A percentile compares a stretch with the other conserved stretches of the same genome.
These are phyloP conservation scores for Diaporthe caulivora DNA, from an alignment of 2,329 filamentous ascomycete species.

Conservation along the genomic window DNA sequence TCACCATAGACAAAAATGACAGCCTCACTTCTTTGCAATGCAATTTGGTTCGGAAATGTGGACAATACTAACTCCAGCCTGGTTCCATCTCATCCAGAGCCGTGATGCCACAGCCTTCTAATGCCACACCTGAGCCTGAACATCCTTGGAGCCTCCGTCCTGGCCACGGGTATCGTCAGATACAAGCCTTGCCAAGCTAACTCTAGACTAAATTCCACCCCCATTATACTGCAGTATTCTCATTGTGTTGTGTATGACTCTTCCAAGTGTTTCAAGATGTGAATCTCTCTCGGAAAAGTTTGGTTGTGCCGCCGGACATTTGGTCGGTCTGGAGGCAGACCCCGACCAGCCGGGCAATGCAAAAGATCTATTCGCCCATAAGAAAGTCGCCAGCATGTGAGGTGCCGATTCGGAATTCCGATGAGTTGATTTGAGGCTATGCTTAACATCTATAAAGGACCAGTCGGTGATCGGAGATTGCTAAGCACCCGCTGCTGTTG, in stretches of 20 bases:
- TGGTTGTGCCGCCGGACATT: background rate
- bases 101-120: too few relatives aligned
- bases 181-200: too few relatives aligned
- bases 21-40: background rate
- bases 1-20: background rate
- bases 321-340: background rate
- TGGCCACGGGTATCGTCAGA: too few relatives aligned
- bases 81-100: too few relatives aligned
- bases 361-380: background rate
- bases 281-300: background rate
- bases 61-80: too few relatives aligned
- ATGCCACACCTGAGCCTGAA: too few relatives aligned
- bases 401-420: background rate
- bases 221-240: background rate
- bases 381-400: background rate
- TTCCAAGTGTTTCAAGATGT: background rate
- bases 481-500: background rate
- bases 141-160: too few relatives aligned
- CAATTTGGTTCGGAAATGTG: too few relatives aligned
- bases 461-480: background rate
- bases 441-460: background rate
- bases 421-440: background rate
- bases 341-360: background rate
- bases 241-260: background rate
- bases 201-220: too few relatives aligned